These are phyloP conservation scores for Crithidia mellificae DNA, from an alignment of 208 protist species.

Conservation along the genomic window DNA sequence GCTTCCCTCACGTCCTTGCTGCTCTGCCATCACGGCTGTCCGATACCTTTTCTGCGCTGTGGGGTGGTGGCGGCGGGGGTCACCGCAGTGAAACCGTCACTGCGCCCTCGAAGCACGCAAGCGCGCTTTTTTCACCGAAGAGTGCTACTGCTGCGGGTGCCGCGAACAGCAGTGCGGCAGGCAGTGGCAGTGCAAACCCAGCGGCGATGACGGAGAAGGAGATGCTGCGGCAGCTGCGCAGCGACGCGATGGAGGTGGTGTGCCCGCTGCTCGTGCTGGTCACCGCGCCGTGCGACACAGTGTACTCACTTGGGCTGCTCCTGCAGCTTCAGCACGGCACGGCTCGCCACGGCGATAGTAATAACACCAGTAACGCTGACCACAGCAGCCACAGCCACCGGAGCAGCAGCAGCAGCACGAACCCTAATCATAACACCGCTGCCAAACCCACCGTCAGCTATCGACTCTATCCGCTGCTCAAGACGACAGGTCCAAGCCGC, in stretches of 20 bases:
- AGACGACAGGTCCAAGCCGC: conserved; percentile 41
- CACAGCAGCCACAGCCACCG: not conserved
- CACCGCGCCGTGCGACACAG: conserved; percentile 31
- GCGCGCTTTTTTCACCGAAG: not conserved
- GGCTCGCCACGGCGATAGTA: not conserved
- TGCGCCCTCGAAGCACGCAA: not conserved
- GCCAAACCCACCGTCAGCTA: conserved; percentile 29
- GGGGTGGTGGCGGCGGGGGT: conserved; percentile 6
- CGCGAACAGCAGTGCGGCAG: not conserved
- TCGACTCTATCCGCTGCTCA: conserved; percentile 43
- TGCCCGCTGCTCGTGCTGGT: conserved; percentile 33
- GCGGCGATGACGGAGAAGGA: conserved; percentile 17
- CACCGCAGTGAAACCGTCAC: not conserved
- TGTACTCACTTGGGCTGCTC: conserved; percentile 35
- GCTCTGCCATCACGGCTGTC: conserved; percentile 27
- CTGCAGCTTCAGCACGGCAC: conserved; percentile 26
- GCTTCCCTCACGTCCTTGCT: conserved; percentile 21
- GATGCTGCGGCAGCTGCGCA: conserved; percentile 24
- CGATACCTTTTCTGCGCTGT: conserved; percentile 29
- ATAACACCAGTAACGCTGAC: not conserved
- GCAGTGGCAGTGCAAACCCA: not conserved
- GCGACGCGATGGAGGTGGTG: conserved; percentile 33
- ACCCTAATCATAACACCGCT: no score
- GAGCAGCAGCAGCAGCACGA: not conserved
- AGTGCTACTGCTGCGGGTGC: not conserved